These are phyloP conservation scores for Scheffersomyces ergatensis DNA, from an alignment of 805 yeast genomes.

Conservation along the genomic window DNA sequence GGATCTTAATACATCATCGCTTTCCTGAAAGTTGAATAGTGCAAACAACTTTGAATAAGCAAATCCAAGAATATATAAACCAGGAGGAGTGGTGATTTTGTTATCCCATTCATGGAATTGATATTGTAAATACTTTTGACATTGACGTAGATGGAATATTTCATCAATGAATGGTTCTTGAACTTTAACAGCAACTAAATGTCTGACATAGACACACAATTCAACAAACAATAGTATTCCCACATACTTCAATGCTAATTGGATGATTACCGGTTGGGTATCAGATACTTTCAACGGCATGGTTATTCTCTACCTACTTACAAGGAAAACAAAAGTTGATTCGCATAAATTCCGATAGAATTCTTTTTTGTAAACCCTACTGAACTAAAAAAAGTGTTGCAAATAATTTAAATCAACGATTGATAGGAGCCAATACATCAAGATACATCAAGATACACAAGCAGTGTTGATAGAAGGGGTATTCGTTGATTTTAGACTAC, in stretches of 20 bases:
- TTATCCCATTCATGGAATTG: conserved; percentile 73
- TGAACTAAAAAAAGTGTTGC: too few relatives aligned
- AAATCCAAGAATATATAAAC: conserved; percentile 59
- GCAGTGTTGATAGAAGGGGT: too few relatives aligned
- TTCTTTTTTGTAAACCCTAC: too few relatives aligned
- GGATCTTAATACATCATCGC: conserved; percentile 25
- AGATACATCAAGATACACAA: too few relatives aligned
- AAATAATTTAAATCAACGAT: too few relatives aligned
- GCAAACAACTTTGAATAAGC: conserved; percentile 32
- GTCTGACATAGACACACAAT: conserved; percentile 11
- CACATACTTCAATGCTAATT: background rate
- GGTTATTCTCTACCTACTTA: too few relatives aligned
- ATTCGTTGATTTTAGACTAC: too few relatives aligned
- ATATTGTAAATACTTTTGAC: conserved; percentile 61
- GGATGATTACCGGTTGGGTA: background rate
- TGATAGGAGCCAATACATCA: too few relatives aligned
- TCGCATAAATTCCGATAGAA: too few relatives aligned
- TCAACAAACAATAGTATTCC: conserved; percentile 7
- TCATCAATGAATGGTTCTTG: conserved; percentile 63
- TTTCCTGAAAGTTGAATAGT: background rate
- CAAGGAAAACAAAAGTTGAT: too few relatives aligned
- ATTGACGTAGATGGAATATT: conserved; percentile 80
- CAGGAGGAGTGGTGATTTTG: conserved; percentile 97
- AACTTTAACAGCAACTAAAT: conserved; percentile 18
- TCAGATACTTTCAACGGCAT: background rate